phyloP scores from a whole-genome alignment of 1,284 basidiomycete species.

The Cryptococcus sp. region DNA sequence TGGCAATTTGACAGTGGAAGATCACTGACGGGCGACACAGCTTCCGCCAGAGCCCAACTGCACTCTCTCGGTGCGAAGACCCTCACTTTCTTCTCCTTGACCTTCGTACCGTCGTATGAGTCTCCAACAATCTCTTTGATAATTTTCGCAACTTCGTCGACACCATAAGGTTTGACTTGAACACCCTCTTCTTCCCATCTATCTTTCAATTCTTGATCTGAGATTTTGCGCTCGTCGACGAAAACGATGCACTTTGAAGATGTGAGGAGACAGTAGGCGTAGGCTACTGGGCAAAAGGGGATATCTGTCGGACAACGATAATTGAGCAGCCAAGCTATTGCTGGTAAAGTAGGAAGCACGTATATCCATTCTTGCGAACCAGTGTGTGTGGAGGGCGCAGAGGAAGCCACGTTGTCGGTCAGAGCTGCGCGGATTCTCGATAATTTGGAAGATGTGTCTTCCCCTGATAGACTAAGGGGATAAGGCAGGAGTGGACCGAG shows the following conservation, averaged over 20 bases:
- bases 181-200: constrained; percentile 59
- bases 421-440: constrained; percentile 39
- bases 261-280: constrained; percentile 75
- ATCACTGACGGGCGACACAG: constrained; percentile 29
- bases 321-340: constrained; percentile 75
- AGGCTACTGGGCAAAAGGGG: constrained; percentile 83
- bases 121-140: constrained; percentile 49
- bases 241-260: constrained; percentile 54
- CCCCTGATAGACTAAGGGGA: constrained; percentile 70
- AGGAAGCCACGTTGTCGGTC: constrained; percentile 33
- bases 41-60: constrained; percentile 48
- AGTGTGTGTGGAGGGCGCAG: constrained; percentile 2
- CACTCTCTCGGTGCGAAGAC: constrained; percentile 37
- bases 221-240: constrained; percentile 47
- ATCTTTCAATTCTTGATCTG: constrained; percentile 28
- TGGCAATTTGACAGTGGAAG: too few relatives aligned
- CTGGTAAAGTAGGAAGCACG: constrained; percentile 52
- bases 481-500: constrained; percentile 73
- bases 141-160: constrained; percentile 74
- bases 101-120: neutral
- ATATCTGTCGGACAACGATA: constrained; percentile 74
- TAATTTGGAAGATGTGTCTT: constrained; percentile 43
- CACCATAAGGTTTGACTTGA: constrained; percentile 64
- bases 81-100: constrained; percentile 20
- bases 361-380: constrained; percentile 39